phyloP scores from a whole-genome alignment of 2,329 filamentous ascomycete species.

The Hypocreales sp. region DNA sequence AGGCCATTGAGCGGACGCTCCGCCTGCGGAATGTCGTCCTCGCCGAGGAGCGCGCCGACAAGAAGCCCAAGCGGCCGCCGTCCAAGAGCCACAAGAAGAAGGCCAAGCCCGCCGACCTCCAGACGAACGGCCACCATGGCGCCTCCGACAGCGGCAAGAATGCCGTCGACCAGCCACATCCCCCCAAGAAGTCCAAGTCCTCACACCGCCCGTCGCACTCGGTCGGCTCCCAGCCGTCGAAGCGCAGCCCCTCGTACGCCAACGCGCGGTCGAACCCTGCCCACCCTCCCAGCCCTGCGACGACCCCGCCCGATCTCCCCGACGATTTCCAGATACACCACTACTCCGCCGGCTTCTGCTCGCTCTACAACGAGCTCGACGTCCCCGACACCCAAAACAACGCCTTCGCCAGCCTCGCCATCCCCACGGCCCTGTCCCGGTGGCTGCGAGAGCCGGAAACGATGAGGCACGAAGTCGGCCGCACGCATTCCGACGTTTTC shows the following conservation, averaged over 20 bases:
- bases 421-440: constrained; percentile 57
- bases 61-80: constrained; percentile 58
- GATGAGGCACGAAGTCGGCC: constrained; percentile 51
- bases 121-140: constrained; percentile 50
- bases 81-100: constrained; percentile 85
- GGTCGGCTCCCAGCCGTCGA: constrained; percentile 49
- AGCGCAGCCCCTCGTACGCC: constrained; percentile 48
- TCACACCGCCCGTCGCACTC: constrained; percentile 68
- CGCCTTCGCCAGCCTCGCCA: constrained; percentile 58
- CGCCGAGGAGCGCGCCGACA: constrained; percentile 38
- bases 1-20: constrained; percentile 58
- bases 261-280: constrained; percentile 44
- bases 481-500: constrained; percentile 54
- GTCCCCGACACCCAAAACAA: constrained; percentile 53
- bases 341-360: constrained; percentile 62
- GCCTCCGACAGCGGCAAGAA: constrained; percentile 40
- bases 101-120: constrained; percentile 51
- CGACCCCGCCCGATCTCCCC: constrained; percentile 50
- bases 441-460: constrained; percentile 67
- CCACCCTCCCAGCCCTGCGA: constrained; percentile 60
- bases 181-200: constrained; percentile 68
- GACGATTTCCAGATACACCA: constrained; percentile 49
- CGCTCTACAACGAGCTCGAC: constrained; percentile 51
- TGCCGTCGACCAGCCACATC: constrained; percentile 31
- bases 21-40: constrained; percentile 32